Evolutionary conservation across 1,284 basidiomycete genomes (phyloP).

Genomic region (Irpex sp.): DNA sequence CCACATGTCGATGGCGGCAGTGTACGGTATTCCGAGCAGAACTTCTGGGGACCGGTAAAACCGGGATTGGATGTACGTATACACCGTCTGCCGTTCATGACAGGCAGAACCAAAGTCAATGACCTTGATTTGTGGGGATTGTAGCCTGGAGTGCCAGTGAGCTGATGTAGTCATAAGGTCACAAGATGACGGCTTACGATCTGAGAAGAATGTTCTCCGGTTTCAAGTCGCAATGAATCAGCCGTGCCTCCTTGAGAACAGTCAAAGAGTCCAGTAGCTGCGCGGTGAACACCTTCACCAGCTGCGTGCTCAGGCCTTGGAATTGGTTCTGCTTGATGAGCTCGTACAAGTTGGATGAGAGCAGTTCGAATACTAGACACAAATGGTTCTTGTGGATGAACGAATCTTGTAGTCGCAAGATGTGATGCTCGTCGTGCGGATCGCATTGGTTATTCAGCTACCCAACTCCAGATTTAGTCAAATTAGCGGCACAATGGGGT

Average conservation of each 20-base stretch:
- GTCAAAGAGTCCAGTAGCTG: constrained; percentile 92
- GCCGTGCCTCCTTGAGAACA: constrained; percentile 89
- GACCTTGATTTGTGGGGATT: constrained; percentile 98
- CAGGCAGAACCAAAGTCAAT: constrained; percentile 99
- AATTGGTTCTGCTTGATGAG: constrained; percentile 99
- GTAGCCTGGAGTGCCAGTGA: constrained; percentile 53
- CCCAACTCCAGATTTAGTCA: neutral
- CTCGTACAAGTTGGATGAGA: constrained; percentile 98
- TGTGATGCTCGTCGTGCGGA: constrained; percentile 94
- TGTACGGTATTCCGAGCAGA: constrained; percentile 92
- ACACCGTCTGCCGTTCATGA: constrained; percentile 97
- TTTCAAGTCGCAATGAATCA: constrained; percentile 99
- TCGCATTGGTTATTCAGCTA: constrained; percentile 92
- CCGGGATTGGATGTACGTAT: constrained; percentile 98
- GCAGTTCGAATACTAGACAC: constrained; percentile 96
- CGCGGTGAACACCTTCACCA: constrained; percentile 97
- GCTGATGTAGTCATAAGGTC: constrained; percentile 4
- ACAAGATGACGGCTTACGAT: constrained; percentile 58
- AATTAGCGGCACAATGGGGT: neutral
- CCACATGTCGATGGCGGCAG: constrained; percentile 95
- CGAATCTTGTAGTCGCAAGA: constrained; percentile 90
- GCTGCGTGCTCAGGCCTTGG: constrained; percentile 92
- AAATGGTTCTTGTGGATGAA: constrained; percentile 97
- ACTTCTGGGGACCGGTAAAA: constrained; percentile 99
- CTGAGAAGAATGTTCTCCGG: constrained; percentile 95